These are phyloP conservation scores for Triticum urartu DNA, from an alignment of 176 grass and related monocot genomes.

Conservation along the genomic window DNA sequence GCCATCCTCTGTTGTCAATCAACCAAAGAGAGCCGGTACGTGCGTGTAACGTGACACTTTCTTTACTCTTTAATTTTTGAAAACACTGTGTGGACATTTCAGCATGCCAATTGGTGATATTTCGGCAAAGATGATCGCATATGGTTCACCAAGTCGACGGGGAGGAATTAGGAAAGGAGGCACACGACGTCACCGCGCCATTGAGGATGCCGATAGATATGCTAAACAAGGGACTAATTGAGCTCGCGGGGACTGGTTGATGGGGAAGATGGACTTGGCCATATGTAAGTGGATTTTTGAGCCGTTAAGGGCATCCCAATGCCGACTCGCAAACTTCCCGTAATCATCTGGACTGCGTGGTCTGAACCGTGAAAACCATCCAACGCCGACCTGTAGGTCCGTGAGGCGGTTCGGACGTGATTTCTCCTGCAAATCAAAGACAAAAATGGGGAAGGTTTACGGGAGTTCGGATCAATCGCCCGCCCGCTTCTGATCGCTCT, in stretches of 20 bases:
- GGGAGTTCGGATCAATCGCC: too few species aligned
- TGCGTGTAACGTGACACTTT: not conserved
- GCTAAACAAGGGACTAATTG: not conserved
- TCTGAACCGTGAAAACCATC: too few species aligned
- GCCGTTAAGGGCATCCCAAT: not conserved
- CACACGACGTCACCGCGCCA: not conserved
- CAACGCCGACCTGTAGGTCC: too few species aligned
- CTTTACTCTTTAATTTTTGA: not conserved
- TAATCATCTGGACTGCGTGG: too few species aligned
- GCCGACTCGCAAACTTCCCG: accelerated
- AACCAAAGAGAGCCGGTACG: not conserved
- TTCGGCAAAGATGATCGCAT: not conserved
- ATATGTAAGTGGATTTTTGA: not conserved
- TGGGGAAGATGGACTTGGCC: constrained; percentile 34
- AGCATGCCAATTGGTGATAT: not conserved
- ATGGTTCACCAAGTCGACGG: not conserved
- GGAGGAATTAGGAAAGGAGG: not conserved
- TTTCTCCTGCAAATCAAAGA: too few species aligned
- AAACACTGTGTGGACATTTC: not conserved
- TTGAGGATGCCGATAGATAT: not conserved
- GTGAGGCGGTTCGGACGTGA: too few species aligned
- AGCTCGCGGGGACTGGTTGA: not conserved
- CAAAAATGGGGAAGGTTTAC: too few species aligned
- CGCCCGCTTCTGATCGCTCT: too few species aligned
- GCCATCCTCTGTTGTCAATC: not conserved